Base-by-base conservation (phyloP, 345 rosid species). In the Hibiscus mutabilis region DNA sequence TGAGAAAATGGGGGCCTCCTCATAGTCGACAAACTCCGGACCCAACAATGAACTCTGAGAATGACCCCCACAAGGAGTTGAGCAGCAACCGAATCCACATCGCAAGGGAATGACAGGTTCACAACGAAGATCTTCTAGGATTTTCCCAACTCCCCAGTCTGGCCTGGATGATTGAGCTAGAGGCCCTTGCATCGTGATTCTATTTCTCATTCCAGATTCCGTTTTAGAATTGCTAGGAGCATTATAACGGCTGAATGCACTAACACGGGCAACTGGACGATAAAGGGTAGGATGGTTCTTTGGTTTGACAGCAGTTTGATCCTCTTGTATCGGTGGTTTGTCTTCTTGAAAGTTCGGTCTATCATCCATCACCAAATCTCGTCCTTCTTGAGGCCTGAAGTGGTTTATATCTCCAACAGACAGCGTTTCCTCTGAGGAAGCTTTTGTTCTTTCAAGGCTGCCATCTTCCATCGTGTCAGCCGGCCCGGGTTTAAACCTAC, bases 11-110 rank as follows among this genome's bases (percentile, higher is more conserved):
- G 85, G 86, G 27, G 71, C 79, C 76, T 91, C 98, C 59, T 87
- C 89, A 63, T 85, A 88, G 66, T 91, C 98, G 35, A 88, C 77
- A 71, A 94, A 94, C 76, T 88, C 97, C 1, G 92, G 92, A 47
- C 98, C 98, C 81, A 88, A 70, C 62, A 94, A 70, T 1, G 90
- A 84, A 71, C 77, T 73, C 46, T 63, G 71, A 0, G 80, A 47
- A 55, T 72, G 75, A 37, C 66, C 51, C 55, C 78, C 86, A 29
- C 65, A 68, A 65, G 77, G 77, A 44, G 73, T 51, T 15, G 78
- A 65, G 57, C 88, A 86, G 84, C 97, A 94, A 58, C 93, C 96
- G 61, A 76, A 79, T 35, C 98, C 97, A 75, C 98, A 94, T 77
- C 64, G 79, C 9, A 72, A 73, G 51, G 97, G 95, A 44, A 87